Conservation (phyloP, 73 alveolate genomes). For the Paramecium caudatum region DNA sequence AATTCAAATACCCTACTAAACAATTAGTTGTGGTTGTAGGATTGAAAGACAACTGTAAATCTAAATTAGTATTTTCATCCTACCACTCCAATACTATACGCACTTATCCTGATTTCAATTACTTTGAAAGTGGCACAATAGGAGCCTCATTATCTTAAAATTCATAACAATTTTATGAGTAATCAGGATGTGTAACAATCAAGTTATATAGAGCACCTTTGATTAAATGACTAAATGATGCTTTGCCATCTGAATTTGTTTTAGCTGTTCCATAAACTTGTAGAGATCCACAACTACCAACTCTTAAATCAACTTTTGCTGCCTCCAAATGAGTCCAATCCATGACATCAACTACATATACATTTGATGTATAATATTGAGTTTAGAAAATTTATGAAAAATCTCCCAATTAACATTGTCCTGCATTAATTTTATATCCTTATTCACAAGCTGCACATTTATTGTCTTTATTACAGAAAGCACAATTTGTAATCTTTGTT, state of each 20-base stretch:
- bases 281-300: slow-evolving; percentile 34
- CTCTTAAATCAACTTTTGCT: background rate
- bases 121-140: slow-evolving; percentile 28
- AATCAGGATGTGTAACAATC: background rate
- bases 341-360: slow-evolving; percentile 16
- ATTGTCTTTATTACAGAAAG: slow-evolving; percentile 16
- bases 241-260: slow-evolving; percentile 34
- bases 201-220: background rate
- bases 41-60: slow-evolving; percentile 5
- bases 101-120: slow-evolving; percentile 20
- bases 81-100: slow-evolving; percentile 63
- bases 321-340: slow-evolving; percentile 1
- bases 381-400: background rate
- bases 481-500: slow-evolving; percentile 16
- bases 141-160: background rate
- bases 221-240: background rate
- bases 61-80: background rate
- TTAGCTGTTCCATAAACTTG: slow-evolving; percentile 28
- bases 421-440: background rate
- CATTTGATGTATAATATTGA: background rate
- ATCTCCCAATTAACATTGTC: slow-evolving; percentile 55
- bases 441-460: slow-evolving; percentile 57
- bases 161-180: slow-evolving; percentile 46
- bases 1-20: slow-evolving; percentile 36
- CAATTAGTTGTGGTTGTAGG: background rate